Base-by-base conservation (phyloP, 2,329 filamentous ascomycete species). In the Fusarium concolor region DNA sequence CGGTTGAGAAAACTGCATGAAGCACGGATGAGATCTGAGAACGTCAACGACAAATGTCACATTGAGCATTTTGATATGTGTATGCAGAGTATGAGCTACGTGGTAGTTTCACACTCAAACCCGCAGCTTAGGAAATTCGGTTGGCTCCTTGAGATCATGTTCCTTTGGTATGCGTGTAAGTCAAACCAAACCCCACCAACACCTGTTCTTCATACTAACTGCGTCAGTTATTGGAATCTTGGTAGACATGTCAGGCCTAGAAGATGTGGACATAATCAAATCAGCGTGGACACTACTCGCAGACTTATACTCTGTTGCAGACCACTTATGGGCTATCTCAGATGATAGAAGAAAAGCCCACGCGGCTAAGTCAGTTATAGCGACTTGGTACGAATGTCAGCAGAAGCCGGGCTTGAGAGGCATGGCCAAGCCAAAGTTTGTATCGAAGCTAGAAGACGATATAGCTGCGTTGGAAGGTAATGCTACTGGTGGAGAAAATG, bases 81-180 rank as follows among this genome's bases (percentile, higher is more conserved):
- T 15, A 66, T 66, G 50, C 62, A 66, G 11, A 35, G 56, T 1
- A 51, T 66, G 38, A 29, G 41, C 4, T 66, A 66, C 8, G 15
- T 62, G 2, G 24, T 62, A 10, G 15, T 65, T 0, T 66, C 49
- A 0, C 38, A 66, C 5, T 50, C 62, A 0, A 66, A 62, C 3
- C 45, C 51, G 6, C 45, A 56, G 2, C 15, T 66, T 1, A 60
- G 52, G 12, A 46, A 38, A 0, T 66, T 62, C 3, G 5, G 22
- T 0, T 66, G 63, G 62, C 37, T 66, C 11, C n/a, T 31, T 0
- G 63, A 66, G 5, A 10, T 22, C 12, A 46, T 44, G 0, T 66
- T 66, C 12, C 26, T 56, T 0, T 66, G 62, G 63, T 44, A 66
- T 9, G 63, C 62, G 6, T 60, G 63, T 66, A 12, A 61, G 63